phyloP scores from a whole-genome alignment of 768 basidiomycete species.

The Russula brevipes region DNA sequence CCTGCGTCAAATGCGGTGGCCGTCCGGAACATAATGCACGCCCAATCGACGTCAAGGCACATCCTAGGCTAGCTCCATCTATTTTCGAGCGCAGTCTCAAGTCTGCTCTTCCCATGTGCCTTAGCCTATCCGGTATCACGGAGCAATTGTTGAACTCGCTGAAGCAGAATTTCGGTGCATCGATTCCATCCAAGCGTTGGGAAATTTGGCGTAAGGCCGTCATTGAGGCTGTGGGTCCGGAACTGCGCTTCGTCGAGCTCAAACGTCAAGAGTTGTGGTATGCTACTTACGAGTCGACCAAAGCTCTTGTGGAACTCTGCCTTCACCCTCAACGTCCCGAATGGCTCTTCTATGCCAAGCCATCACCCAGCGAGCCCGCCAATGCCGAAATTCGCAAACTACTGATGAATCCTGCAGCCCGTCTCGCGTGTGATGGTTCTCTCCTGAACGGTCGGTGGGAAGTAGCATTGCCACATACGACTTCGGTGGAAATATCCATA shows the following conservation, averaged over 20 bases:
- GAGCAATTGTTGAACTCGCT: slow-evolving; percentile 49
- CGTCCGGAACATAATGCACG: slow-evolving; percentile 81
- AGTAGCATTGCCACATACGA: slow-evolving; percentile 63
- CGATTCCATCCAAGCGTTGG: slow-evolving; percentile 59
- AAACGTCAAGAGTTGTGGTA: slow-evolving; percentile 89
- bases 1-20: slow-evolving; percentile 83
- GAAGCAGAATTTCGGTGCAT: slow-evolving; percentile 36
- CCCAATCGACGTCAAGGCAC: slow-evolving; percentile 45
- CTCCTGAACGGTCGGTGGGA: slow-evolving; percentile 76
- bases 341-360: slow-evolving; percentile 79
- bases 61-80: slow-evolving; percentile 64
- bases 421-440: slow-evolving; percentile 51
- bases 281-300: slow-evolving; percentile 66
- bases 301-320: slow-evolving; percentile 67
- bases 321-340: slow-evolving; percentile 74
- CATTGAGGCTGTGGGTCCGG: slow-evolving; percentile 48
- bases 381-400: slow-evolving; percentile 75
- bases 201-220: slow-evolving; percentile 63
- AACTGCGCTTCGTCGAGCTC: slow-evolving; percentile 77
- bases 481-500: slow-evolving; percentile 55
- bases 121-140: slow-evolving; percentile 52
- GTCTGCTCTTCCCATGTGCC: slow-evolving; percentile 79
- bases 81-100: slow-evolving; percentile 75
- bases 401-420: slow-evolving; percentile 70
- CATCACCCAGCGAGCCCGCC: slow-evolving; percentile 61